These are phyloP conservation scores for Streptanthus diversifolius DNA, from an alignment of 345 rosid genomes.

Conservation along the genomic window DNA sequence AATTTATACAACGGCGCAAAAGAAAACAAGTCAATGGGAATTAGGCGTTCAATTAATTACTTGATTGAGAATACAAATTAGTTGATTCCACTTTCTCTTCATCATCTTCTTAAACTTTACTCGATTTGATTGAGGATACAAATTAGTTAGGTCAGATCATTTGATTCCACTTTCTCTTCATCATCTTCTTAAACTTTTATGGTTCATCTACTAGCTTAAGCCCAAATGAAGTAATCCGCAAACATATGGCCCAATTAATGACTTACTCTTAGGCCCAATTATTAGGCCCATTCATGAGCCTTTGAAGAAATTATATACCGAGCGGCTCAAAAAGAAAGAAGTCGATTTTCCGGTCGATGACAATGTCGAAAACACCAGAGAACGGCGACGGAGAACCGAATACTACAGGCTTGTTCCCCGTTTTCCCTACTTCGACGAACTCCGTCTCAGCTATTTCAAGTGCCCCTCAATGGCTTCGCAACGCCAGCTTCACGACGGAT, in stretches of 20 bases:
- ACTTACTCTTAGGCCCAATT: background rate
- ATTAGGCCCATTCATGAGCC: background rate
- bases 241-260: background rate
- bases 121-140: too few relatives aligned
- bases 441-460: constrained; percentile 22
- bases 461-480: constrained; percentile 67
- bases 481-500: constrained; percentile 79
- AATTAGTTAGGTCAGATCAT: too few relatives aligned
- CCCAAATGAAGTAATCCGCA: too few relatives aligned
- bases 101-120: too few relatives aligned
- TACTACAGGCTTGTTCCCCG: constrained; percentile 41
- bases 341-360: background rate
- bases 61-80: too few relatives aligned
- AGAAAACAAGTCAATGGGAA: too few relatives aligned
- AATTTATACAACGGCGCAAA: too few relatives aligned
- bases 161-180: too few relatives aligned
- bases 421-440: constrained; percentile 31
- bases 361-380: constrained; percentile 26
- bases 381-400: constrained; percentile 29
- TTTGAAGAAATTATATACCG: background rate
- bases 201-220: too few relatives aligned
- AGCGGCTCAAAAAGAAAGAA: background rate
- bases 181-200: too few relatives aligned
- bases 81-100: too few relatives aligned
- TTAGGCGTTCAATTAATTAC: too few relatives aligned